Conservation (phyloP, 805 yeast species). For the Ogataea zsoltii region DNA sequence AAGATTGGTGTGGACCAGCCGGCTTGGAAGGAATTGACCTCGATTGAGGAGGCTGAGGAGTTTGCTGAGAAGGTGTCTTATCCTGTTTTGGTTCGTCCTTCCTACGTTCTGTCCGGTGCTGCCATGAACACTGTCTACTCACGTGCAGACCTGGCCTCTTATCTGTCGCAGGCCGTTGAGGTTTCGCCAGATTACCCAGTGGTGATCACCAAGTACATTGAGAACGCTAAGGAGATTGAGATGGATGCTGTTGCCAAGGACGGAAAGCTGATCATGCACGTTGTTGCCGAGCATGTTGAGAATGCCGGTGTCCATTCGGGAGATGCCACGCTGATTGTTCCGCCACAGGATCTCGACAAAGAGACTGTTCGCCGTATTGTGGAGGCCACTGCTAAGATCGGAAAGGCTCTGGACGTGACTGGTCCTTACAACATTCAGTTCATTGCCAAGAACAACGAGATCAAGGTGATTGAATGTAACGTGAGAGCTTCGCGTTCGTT, state of each 20-base stretch:
- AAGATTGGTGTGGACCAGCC: conserved; percentile 97
- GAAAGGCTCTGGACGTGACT: conserved; percentile 89
- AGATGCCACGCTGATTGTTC: conserved; percentile 96
- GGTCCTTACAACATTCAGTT: conserved; percentile 98
- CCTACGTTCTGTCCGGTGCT: conserved; percentile 96
- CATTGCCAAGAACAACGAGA: conserved; percentile 92
- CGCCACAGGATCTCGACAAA: conserved; percentile 92
- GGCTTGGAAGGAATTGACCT: conserved; percentile 97
- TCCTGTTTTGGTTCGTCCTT: conserved; percentile 97
- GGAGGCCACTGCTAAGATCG: conserved; percentile 94
- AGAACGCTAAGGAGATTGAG: conserved; percentile 96
- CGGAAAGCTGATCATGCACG: conserved; percentile 95
- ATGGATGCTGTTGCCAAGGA: conserved; percentile 98
- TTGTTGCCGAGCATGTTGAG: conserved; percentile 97
- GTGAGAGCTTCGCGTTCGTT: conserved; percentile 99
- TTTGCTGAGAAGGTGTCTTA: conserved; percentile 89
- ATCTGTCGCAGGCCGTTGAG: conserved; percentile 91
- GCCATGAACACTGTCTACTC: conserved; percentile 98
- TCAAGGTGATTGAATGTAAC: conserved; percentile 97
- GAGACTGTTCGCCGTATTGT: conserved; percentile 91
- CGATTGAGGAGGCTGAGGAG: conserved; percentile 86
- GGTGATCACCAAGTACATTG: conserved; percentile 94
- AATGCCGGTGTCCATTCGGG: conserved; percentile 99
- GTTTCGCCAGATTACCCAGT: conserved; percentile 98
- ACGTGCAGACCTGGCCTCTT: conserved; percentile 80